Percentiles rank a stretch among this genome's conserved stretches.
phyloP scores from a whole-genome alignment of 768 basidiomycete genomes.

The Amanita subjunquillea region DNA sequence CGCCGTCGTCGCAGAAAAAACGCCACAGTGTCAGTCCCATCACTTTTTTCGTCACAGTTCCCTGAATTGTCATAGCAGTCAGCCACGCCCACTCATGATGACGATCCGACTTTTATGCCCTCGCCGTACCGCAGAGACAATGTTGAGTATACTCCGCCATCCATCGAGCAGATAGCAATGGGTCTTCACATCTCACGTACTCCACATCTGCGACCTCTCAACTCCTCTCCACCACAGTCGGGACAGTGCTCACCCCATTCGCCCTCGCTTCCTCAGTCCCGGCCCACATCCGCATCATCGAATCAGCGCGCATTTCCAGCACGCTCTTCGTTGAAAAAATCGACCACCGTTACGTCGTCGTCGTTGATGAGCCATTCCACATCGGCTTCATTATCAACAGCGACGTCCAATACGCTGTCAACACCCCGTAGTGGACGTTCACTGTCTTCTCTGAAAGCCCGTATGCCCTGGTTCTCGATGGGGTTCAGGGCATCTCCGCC shows the following conservation, averaged over 20 bases:
- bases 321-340: conserved; percentile 59
- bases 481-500: conserved; percentile 21
- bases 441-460: conserved; percentile 27
- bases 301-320: conserved; percentile 43
- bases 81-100: conserved; percentile 11
- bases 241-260: conserved; percentile 9
- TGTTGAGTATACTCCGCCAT: conserved; percentile 23
- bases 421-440: conserved; percentile 21
- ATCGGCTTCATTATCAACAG: conserved; percentile 39
- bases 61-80: neutral
- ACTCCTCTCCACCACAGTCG: conserved; percentile 13
- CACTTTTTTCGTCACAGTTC: neutral
- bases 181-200: conserved; percentile 70
- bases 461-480: conserved; percentile 44
- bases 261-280: conserved; percentile 13
- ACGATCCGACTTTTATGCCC: conserved; percentile 6
- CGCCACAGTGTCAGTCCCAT: conserved; percentile 10
- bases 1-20: conserved; percentile 12
- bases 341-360: conserved; percentile 25
- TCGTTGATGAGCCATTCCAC: conserved; percentile 27
- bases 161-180: conserved; percentile 70
- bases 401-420: conserved; percentile 28
- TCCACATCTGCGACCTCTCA: conserved; percentile 49
- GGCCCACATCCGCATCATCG: conserved; percentile 15
- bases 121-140: conserved; percentile 14